Percentiles rank a stretch among this genome's conserved stretches.
phyloP scores from a whole-genome alignment of 306 rosid genomes.

The Trichosanthes cucumerina region DNA sequence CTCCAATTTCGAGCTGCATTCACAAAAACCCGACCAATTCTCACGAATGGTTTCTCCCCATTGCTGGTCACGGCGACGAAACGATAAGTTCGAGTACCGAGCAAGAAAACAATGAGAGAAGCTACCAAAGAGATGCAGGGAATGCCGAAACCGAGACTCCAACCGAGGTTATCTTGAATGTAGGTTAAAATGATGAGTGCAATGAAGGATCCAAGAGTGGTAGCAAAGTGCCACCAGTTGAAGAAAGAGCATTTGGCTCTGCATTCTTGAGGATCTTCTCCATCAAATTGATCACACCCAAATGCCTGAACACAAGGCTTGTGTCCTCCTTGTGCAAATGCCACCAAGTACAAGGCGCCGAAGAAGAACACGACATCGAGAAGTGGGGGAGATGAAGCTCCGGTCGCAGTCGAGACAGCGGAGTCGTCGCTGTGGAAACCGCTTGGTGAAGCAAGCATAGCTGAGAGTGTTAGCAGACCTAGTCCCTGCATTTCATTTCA shows the following conservation, averaged over 20 bases:
- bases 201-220: conserved; percentile 23
- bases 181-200: conserved; percentile 28
- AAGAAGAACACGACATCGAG: conserved; percentile 40
- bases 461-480: conserved; percentile 39
- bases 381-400: conserved; percentile 13
- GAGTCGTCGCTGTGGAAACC: conserved; percentile 7
- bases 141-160: conserved; percentile 60
- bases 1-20: conserved; percentile 24
- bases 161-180: conserved; percentile 39
- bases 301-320: conserved; percentile 80
- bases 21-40: conserved; percentile 33
- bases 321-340: conserved; percentile 59
- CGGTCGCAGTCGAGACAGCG: background rate
- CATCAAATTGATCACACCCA: conserved; percentile 71
- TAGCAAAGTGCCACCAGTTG: conserved; percentile 66
- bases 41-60: conserved; percentile 24
- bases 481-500: conserved; percentile 33
- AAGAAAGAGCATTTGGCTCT: conserved; percentile 64
- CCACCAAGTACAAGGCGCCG: conserved; percentile 45
- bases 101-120: conserved; percentile 36
- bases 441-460: conserved; percentile 27
- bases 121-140: conserved; percentile 30
- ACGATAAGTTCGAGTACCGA: conserved; percentile 36
- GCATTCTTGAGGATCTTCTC: conserved; percentile 39
- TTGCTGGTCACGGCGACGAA: conserved; percentile 13